These are phyloP conservation scores for Alternaria arborescens DNA, from an alignment of 2,329 filamentous ascomycete species.

Conservation along the genomic window DNA sequence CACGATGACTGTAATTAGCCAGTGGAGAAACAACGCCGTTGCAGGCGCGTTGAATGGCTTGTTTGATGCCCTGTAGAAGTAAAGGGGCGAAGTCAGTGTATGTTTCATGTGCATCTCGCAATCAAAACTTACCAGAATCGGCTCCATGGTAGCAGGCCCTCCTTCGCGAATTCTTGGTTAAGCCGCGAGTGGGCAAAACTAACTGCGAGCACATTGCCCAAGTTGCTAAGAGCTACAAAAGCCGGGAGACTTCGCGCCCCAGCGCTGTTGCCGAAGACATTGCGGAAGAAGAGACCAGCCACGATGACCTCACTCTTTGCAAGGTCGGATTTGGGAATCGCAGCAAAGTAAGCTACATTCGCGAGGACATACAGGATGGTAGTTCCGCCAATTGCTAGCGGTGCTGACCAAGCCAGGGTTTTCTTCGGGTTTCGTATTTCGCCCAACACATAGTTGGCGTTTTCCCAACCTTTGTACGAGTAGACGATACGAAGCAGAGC, in stretches of 20 bases:
- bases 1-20: conserved; percentile 70
- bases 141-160: conserved; percentile 69
- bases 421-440: conserved; percentile 65
- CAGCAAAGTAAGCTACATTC: conserved; percentile 72
- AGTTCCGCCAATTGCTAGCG: conserved; percentile 65
- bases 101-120: background rate
- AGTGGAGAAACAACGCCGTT: conserved; percentile 67
- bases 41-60: conserved; percentile 71
- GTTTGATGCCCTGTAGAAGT: conserved; percentile 65
- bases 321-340: conserved; percentile 66
- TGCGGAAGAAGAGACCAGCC: conserved; percentile 68
- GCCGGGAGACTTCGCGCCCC: conserved; percentile 54
- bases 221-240: conserved; percentile 68
- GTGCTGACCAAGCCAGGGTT: conserved; percentile 65
- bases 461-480: conserved; percentile 65
- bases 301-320: conserved; percentile 68
- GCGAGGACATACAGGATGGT: conserved; percentile 70
- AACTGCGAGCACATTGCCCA: conserved; percentile 70
- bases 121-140: background rate
- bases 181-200: conserved; percentile 67
- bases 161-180: conserved; percentile 73
- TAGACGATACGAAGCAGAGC: conserved; percentile 68
- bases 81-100: background rate
- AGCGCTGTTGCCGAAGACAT: conserved; percentile 67
- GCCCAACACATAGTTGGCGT: conserved; percentile 67